Evolutionary conservation across 164 flowering plant species (phyloP).

Genomic region (Chimonanthus praecox): DNA sequence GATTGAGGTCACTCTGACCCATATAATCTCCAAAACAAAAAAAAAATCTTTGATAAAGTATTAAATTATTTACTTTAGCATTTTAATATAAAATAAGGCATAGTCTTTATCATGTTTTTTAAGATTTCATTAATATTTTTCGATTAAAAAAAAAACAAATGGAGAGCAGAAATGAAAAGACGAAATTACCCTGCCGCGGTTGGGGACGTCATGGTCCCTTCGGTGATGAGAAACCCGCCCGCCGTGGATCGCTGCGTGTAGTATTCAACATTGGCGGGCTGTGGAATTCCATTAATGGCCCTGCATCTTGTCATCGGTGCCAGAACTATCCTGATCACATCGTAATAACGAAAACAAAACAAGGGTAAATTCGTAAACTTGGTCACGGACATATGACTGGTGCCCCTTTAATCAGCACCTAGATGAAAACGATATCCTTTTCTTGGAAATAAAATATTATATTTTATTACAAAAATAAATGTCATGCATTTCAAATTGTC

Average conservation of each 20-base stretch:
- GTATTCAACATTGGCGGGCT: constrained; percentile 27
- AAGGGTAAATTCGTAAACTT: not conserved
- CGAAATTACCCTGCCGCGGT: constrained; percentile 49
- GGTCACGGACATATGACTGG: not conserved
- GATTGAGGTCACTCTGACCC: too few relatives aligned
- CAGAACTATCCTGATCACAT: constrained; percentile 30
- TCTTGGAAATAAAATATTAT: not conserved
- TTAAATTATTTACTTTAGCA: too few relatives aligned
- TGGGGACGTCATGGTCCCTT: constrained; percentile 36
- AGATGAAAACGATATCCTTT: not conserved
- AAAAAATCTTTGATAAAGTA: too few relatives aligned
- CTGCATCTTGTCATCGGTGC: constrained; percentile 51
- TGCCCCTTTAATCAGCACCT: not conserved
- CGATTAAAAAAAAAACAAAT: too few relatives aligned
- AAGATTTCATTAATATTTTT: too few relatives aligned
- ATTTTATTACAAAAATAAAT: too few relatives aligned
- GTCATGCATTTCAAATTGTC: too few relatives aligned
- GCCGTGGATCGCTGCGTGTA: constrained; percentile 37
- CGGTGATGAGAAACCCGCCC: constrained; percentile 41
- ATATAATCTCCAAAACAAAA: too few relatives aligned
- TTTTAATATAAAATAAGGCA: too few relatives aligned
- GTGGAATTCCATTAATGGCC: constrained; percentile 33
- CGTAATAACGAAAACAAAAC: not conserved
- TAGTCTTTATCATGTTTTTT: too few relatives aligned
- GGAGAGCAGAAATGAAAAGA: not conserved